These are phyloP conservation scores for Isochrysis galbana DNA, from an alignment of 78 protist species.

Conservation along the genomic window DNA sequence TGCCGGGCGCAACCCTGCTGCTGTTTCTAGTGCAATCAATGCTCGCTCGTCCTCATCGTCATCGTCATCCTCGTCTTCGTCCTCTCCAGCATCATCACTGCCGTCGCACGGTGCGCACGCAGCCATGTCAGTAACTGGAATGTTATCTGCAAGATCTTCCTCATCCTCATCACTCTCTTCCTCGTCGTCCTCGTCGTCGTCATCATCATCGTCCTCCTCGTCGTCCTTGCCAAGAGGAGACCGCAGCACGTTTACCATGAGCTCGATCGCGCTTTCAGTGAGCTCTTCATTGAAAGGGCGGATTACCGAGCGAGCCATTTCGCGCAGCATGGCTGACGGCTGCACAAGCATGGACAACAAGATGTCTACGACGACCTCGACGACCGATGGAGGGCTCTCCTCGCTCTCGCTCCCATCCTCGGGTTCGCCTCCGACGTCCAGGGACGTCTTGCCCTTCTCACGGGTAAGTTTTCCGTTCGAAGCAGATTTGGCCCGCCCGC, in stretches of 20 bases:
- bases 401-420: too few relatives aligned
- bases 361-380: not conserved
- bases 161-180: not conserved
- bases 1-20: not conserved
- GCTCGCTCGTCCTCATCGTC: not conserved
- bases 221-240: not conserved
- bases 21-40: not conserved
- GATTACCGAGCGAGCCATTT: not conserved
- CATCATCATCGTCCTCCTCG: not conserved
- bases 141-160: not conserved
- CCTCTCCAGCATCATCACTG: not conserved
- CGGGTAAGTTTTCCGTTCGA: too few relatives aligned
- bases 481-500: too few relatives aligned
- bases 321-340: slow-evolving; percentile 28
- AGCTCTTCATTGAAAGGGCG: not conserved
- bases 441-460: not conserved
- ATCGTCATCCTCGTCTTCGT: not conserved
- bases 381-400: not conserved
- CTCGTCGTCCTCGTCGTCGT: slow-evolving; percentile 15
- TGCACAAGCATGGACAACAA: not conserved
- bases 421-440: not conserved
- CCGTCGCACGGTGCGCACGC: too few relatives aligned
- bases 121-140: too few relatives aligned
- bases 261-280: not conserved
- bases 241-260: not conserved